phyloP scores from a whole-genome alignment of 1,284 basidiomycete species.

The Cystobasidium slooffiae region DNA sequence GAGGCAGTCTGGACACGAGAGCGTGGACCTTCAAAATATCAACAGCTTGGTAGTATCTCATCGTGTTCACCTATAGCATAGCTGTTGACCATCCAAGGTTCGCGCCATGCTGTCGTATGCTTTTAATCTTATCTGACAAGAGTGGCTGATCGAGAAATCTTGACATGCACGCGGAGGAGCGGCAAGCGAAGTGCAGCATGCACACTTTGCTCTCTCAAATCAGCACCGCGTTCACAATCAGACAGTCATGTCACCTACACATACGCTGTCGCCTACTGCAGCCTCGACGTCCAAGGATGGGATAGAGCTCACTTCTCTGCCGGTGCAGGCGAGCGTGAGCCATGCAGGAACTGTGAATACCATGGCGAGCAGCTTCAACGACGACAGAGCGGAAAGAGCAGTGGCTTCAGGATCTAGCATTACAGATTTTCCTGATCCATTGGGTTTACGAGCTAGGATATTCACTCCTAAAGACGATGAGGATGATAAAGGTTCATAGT shows the following conservation, averaged over 20 bases:
- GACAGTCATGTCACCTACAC: constrained; percentile 12
- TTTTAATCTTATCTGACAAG: constrained; percentile 7
- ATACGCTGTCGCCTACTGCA: constrained; percentile 2
- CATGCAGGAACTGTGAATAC: background rate
- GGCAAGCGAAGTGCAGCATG: constrained; percentile 2
- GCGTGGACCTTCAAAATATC: too few species aligned
- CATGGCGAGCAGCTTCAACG: background rate
- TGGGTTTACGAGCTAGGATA: constrained; percentile 33
- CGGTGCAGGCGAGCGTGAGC: constrained; percentile 3
- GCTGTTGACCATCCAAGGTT: too few species aligned
- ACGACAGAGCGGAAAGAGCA: constrained; percentile 13
- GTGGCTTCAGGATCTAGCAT: background rate
- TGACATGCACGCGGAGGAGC: background rate
- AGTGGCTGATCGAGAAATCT: constrained; percentile 3
- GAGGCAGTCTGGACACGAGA: too few species aligned
- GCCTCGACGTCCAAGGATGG: constrained; percentile 1
- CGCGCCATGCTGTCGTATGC: background rate
- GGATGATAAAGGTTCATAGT: constrained; percentile 32
- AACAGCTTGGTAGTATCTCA: too few species aligned
- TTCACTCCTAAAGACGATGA: constrained; percentile 11
- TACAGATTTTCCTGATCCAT: constrained; percentile 21
- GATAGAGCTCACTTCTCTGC: constrained; percentile 22
- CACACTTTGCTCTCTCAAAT: background rate
- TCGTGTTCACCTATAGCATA: too few species aligned
- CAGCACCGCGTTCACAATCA: background rate